A percentile compares a stretch with the other conserved stretches of the same genome.
These are phyloP conservation scores for Talaromyces stipitatus DNA, from an alignment of 495 filamentous ascomycete species.

Conservation along the genomic window DNA sequence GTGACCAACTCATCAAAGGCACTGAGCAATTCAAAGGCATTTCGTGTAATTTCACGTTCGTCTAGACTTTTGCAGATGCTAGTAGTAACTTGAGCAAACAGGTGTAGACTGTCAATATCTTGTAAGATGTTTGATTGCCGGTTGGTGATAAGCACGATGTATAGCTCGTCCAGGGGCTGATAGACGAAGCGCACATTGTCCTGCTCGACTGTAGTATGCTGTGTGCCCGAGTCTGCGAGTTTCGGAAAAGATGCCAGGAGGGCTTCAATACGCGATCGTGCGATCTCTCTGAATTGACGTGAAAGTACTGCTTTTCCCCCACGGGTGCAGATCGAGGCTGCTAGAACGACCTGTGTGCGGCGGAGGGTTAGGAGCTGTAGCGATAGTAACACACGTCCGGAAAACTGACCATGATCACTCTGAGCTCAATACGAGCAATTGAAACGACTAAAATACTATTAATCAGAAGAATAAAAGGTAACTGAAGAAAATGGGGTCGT, in stretches of 20 bases:
- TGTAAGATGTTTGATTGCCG: conserved; percentile 98
- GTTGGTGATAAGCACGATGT: conserved; percentile 99
- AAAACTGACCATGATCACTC: conserved; percentile 15
- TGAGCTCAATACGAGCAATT: conserved; percentile 4
- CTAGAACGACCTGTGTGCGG: conserved; percentile 77
- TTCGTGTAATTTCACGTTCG: conserved; percentile 86
- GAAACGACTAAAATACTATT: background rate
- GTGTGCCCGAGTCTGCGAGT: conserved; percentile 85
- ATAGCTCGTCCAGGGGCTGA: conserved; percentile 96
- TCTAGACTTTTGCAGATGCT: conserved; percentile 95
- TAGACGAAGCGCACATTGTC: conserved; percentile 99
- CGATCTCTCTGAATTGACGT: conserved; percentile 93
- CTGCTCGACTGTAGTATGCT: conserved; percentile 96
- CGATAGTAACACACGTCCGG: conserved; percentile 9
- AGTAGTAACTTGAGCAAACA: conserved; percentile 93
- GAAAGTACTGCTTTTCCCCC: conserved; percentile 96
- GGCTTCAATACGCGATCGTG: conserved; percentile 90
- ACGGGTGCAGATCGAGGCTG: conserved; percentile 96
- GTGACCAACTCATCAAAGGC: conserved; percentile 97
- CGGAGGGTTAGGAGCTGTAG: conserved; percentile 14
- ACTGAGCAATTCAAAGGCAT: conserved; percentile 90
- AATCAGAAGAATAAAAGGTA: background rate
- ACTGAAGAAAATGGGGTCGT: background rate
- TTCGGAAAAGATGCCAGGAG: conserved; percentile 95
- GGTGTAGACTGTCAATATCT: conserved; percentile 94